Conservation (phyloP, 1,284 basidiomycete species). For the Exobasidium cylindrosporum region DNA sequence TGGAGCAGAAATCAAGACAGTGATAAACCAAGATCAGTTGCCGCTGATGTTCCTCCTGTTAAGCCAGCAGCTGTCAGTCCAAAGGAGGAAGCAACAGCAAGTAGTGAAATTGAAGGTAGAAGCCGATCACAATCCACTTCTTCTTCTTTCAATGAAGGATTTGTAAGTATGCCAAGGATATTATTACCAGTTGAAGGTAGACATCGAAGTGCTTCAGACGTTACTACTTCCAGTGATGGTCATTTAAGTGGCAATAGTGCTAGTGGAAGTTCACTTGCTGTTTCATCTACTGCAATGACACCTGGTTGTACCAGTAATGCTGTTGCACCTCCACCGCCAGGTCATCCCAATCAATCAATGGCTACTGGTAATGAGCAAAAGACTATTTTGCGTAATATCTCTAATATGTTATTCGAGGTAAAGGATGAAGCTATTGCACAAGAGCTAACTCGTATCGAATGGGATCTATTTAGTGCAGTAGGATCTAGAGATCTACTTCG, state of each 20-base stretch:
- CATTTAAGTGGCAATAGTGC: constrained; percentile 1
- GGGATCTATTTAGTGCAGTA: constrained; percentile 41
- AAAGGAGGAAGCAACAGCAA: not conserved
- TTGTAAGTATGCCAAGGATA: not conserved
- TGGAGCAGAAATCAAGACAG: constrained; percentile 43
- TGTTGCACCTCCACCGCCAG: not conserved
- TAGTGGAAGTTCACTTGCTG: not conserved
- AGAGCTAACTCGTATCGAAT: constrained; percentile 44
- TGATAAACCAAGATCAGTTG: constrained; percentile 25
- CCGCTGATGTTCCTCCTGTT: constrained; percentile 23
- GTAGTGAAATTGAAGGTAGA: not conserved
- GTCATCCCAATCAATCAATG: not conserved
- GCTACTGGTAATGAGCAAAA: constrained; percentile 21
- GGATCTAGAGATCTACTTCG: constrained; percentile 43
- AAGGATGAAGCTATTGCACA: constrained; percentile 39
- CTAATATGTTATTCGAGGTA: constrained; percentile 38
- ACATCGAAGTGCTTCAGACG: constrained; percentile 13
- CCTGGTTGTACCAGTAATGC: not conserved
- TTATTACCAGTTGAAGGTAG: not conserved
- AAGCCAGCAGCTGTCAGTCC: not conserved
- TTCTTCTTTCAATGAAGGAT: not conserved
- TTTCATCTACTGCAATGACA: constrained; percentile 5
- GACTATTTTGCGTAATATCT: constrained; percentile 30
- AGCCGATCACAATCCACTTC: not conserved
- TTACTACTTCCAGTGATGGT: constrained; percentile 12